A percentile compares a stretch with the other conserved stretches of the same genome.
Evolutionary conservation across 2,329 filamentous ascomycete species (phyloP).

Genomic region (Venturia effusa): DNA sequence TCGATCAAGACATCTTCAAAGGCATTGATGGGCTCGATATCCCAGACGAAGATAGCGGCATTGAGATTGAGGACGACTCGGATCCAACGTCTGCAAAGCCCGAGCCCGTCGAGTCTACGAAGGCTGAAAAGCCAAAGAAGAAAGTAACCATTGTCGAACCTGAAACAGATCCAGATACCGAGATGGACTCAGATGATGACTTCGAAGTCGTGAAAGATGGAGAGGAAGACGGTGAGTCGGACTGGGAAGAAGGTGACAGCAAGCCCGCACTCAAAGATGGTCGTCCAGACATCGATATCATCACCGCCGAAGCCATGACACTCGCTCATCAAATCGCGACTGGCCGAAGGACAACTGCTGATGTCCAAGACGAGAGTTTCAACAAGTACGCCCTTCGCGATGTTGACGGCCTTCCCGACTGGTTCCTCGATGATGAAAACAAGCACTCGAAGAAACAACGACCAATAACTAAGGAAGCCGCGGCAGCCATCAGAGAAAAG

Average conservation of each 20-base stretch:
- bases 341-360: conserved; percentile 66
- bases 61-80: conserved; percentile 18
- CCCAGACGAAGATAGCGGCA: conserved; percentile 32
- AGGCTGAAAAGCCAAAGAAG: neutral
- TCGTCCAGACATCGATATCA: conserved; percentile 82
- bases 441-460: conserved; percentile 70
- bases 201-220: conserved; percentile 19
- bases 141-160: neutral
- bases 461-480: conserved; percentile 85
- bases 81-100: neutral
- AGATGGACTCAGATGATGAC: conserved; percentile 10
- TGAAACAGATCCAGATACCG: conserved; percentile 21
- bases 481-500: conserved; percentile 90
- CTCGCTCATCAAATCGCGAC: conserved; percentile 85
- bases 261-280: conserved; percentile 47
- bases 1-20: conserved; percentile 90
- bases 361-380: conserved; percentile 83
- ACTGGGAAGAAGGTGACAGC: conserved; percentile 19
- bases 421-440: conserved; percentile 91
- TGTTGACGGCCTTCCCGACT: conserved; percentile 83
- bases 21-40: conserved; percentile 58
- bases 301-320: conserved; percentile 99
- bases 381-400: conserved; percentile 90
- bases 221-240: conserved; percentile 39
- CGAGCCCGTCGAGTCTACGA: neutral